Evolutionary conservation across 2,329 filamentous ascomycete genomes (phyloP).

Genomic region (Penicillium sp.): DNA sequence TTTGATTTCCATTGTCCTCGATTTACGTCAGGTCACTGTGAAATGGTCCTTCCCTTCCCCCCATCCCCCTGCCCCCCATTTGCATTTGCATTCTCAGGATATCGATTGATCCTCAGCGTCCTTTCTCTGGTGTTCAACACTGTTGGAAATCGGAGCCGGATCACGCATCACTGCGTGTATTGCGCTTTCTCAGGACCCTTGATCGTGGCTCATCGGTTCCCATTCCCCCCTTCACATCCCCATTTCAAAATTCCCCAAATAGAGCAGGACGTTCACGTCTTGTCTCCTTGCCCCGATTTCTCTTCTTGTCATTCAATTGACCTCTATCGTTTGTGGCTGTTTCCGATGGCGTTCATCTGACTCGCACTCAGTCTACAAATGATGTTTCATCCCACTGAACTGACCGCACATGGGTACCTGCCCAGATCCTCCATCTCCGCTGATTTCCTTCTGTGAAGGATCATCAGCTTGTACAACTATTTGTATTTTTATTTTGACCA

Average conservation of each 20-base stretch:
- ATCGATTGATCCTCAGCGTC: constrained; percentile 2
- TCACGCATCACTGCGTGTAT: constrained; percentile 1
- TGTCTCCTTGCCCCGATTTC: background rate
- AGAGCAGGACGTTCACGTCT: background rate
- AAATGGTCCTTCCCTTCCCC: constrained; percentile 4
- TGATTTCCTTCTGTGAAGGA: constrained; percentile 6
- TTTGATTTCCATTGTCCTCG: constrained; percentile 17
- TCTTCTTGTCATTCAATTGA: constrained; percentile 2
- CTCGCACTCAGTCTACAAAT: constrained; percentile 19
- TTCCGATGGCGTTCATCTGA: constrained; percentile 13
- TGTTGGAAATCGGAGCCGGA: background rate
- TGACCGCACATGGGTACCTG: background rate
- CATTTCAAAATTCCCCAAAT: background rate
- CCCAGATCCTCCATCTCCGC: background rate
- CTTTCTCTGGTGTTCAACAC: background rate
- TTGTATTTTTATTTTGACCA: constrained; percentile 4
- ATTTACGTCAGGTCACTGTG: constrained; percentile 13
- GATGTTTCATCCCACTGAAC: constrained; percentile 14
- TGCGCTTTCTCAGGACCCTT: background rate
- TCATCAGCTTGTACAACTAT: constrained; percentile 11
- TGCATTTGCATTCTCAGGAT: constrained; percentile 9
- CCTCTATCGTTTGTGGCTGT: constrained; percentile 10
- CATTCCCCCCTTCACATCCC: background rate
- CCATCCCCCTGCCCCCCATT: background rate
- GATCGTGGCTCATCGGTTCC: constrained; percentile 6